A percentile compares a stretch with the other conserved stretches of the same genome.
Evolutionary conservation across 1,139 yeast species (phyloP).

Genomic region (Blastobotrys petasosporus): DNA sequence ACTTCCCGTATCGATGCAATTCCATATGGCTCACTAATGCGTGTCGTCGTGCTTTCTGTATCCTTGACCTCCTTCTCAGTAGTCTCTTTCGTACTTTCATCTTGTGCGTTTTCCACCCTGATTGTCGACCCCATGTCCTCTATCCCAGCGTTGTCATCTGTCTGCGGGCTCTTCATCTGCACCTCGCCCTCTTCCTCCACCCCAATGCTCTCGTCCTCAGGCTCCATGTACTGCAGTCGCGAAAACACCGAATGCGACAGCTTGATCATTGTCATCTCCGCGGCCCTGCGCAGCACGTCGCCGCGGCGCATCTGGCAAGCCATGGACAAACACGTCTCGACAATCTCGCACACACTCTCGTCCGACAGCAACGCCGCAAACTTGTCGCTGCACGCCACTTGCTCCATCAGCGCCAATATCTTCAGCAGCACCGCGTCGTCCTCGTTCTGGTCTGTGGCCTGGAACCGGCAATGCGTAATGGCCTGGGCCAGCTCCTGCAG

Average conservation of each 20-base stretch:
- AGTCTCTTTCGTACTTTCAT: constrained; percentile 9
- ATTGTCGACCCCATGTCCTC: constrained; percentile 21
- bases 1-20: constrained; percentile 62
- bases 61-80: constrained; percentile 5
- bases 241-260: constrained; percentile 61
- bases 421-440: constrained; percentile 89
- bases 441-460: constrained; percentile 87
- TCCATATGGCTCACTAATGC: constrained; percentile 45
- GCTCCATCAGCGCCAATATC: constrained; percentile 70
- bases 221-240: constrained; percentile 52
- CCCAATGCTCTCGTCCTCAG: constrained; percentile 34
- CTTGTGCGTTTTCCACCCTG: constrained; percentile 7
- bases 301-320: constrained; percentile 92
- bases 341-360: constrained; percentile 79
- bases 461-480: constrained; percentile 90
- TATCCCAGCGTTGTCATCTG: constrained; percentile 1
- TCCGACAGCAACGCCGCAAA: constrained; percentile 64
- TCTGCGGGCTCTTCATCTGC: constrained; percentile 5
- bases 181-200: constrained; percentile 17
- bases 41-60: neutral
- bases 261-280: constrained; percentile 75
- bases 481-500: constrained; percentile 64
- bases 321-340: constrained; percentile 84
- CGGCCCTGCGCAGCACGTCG: constrained; percentile 82
- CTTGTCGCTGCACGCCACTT: constrained; percentile 47